phyloP scores from a whole-genome alignment of 2,329 filamentous ascomycete genomes.

The Botrytis tulipae region DNA sequence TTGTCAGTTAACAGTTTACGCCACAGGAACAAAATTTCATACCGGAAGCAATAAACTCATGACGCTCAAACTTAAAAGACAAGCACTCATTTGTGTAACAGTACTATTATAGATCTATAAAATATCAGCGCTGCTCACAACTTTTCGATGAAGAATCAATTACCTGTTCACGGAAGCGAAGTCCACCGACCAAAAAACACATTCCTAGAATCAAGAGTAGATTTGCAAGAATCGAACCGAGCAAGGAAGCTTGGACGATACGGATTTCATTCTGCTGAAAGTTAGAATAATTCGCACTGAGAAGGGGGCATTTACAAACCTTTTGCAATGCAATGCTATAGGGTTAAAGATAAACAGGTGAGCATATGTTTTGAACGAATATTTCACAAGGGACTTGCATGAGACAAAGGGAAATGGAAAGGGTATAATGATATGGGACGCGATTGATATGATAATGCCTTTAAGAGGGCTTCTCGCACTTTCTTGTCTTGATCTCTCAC shows the following conservation, averaged over 20 bases:
- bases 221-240: constrained; percentile 88
- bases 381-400: constrained; percentile 30
- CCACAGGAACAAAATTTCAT: constrained; percentile 36
- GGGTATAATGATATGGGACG: constrained; percentile 42
- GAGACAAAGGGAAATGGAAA: constrained; percentile 20
- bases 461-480: constrained; percentile 45
- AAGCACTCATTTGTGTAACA: constrained; percentile 94
- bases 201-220: constrained; percentile 86
- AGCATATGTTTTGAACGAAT: constrained; percentile 37
- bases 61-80: constrained; percentile 83
- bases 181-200: constrained; percentile 82
- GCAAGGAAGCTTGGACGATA: constrained; percentile 85
- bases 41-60: constrained; percentile 84
- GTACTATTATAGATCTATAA: constrained; percentile 84
- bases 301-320: constrained; percentile 40
- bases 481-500: constrained; percentile 46
- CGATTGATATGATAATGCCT: constrained; percentile 48
- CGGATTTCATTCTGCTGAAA: constrained; percentile 69
- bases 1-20: not conserved
- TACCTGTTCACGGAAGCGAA: constrained; percentile 83
- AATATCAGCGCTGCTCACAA: constrained; percentile 20
- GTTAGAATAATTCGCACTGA: constrained; percentile 30
- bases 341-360: constrained; percentile 37
- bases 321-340: constrained; percentile 73
- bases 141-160: constrained; percentile 25